phyloP scores from a whole-genome alignment of 108 stramenopile species.

The Cyclotella atomus region DNA sequence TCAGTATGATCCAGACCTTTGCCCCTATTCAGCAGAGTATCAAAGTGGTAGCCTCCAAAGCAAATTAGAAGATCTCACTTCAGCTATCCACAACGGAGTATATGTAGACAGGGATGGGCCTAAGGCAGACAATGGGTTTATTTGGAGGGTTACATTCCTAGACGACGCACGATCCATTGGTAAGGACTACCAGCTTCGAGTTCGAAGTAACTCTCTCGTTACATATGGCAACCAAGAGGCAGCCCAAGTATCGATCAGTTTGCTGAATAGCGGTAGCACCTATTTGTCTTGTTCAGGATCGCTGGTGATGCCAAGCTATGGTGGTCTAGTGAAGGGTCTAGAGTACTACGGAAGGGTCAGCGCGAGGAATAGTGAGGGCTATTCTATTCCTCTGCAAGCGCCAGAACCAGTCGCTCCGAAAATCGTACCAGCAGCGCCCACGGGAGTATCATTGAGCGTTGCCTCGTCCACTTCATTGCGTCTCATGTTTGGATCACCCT shows the following conservation, averaged over 20 bases:
- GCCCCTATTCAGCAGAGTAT: slow-evolving; percentile 26
- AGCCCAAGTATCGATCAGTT: slow-evolving; percentile 35
- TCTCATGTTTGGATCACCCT: slow-evolving; percentile 73
- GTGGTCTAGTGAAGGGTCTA: slow-evolving; percentile 70
- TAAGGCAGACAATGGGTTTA: slow-evolving; percentile 52
- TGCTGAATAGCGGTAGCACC: slow-evolving; percentile 56
- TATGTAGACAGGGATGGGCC: slow-evolving; percentile 73
- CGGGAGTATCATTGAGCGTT: slow-evolving; percentile 69
- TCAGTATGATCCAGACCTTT: slow-evolving; percentile 36
- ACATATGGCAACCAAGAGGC: slow-evolving; percentile 29
- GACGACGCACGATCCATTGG: slow-evolving; percentile 61
- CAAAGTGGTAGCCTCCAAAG: slow-evolving; percentile 76
- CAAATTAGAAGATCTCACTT: slow-evolving; percentile 62
- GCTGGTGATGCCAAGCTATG: slow-evolving; percentile 61
- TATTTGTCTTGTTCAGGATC: slow-evolving; percentile 61
- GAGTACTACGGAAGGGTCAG: slow-evolving; percentile 82
- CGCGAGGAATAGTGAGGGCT: slow-evolving; percentile 78
- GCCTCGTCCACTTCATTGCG: slow-evolving; percentile 68
- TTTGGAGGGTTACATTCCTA: slow-evolving; percentile 85
- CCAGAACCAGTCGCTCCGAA: slow-evolving; percentile 60
- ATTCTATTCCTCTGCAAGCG: slow-evolving; percentile 52
- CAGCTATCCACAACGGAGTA: slow-evolving; percentile 63
- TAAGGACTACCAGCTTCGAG: slow-evolving; percentile 59
- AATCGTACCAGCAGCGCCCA: slow-evolving; percentile 76
- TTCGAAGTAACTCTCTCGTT: slow-evolving; percentile 41